These are phyloP conservation scores for Yamadazyma membranifaciens DNA, from an alignment of 1,139 yeast genomes.

Conservation along the genomic window DNA sequence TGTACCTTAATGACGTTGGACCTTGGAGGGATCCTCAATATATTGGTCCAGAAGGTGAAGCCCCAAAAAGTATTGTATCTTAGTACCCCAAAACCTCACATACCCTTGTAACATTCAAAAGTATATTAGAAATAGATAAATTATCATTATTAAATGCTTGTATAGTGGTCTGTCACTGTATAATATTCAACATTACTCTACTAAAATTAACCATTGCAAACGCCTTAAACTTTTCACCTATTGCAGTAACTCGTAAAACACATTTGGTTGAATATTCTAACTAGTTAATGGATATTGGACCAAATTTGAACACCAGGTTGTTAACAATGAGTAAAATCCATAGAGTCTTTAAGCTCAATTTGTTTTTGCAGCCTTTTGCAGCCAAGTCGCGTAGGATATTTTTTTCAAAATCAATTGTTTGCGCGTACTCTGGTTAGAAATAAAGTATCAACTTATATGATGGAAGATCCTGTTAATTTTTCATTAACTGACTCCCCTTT, in stretches of 20 bases:
- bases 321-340: too few species aligned
- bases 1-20: conserved; percentile 86
- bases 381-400: neutral
- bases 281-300: too few species aligned
- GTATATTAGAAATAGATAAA: neutral
- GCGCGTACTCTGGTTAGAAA: neutral
- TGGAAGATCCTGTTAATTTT: conserved; percentile 5
- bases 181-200: too few species aligned
- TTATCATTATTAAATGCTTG: neutral
- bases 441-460: neutral
- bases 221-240: too few species aligned
- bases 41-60: conserved; percentile 86
- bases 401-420: neutral
- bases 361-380: too few species aligned
- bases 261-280: too few species aligned
- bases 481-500: conserved; percentile 1
- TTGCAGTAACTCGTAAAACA: too few species aligned
- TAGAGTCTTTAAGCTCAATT: too few species aligned
- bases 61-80: conserved; percentile 52
- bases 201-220: too few species aligned
- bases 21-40: conserved; percentile 93
- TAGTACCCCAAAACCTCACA: neutral
- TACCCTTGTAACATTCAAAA: too few species aligned
- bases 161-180: too few species aligned
- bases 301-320: too few species aligned